Base-by-base conservation (phyloP, 768 basidiomycete genomes). In the Russula earlei region DNA sequence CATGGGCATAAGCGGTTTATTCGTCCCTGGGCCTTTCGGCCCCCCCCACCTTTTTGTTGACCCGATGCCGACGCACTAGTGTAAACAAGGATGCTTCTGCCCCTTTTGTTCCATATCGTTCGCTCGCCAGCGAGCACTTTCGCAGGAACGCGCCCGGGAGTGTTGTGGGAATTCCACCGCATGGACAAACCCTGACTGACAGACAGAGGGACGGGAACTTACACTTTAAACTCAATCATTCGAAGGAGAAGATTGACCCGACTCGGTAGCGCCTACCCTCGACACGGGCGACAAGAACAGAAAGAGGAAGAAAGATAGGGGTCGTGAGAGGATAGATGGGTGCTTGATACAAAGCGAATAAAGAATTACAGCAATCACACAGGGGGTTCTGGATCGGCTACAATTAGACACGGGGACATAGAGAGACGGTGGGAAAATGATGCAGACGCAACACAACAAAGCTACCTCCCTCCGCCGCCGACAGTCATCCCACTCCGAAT, bases 361-460 rank as follows among this genome's bases (percentile, higher is more conserved):
- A 66, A 62, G 71, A 71, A n/a, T n/a, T 10, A 31, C 66, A 69
- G 60, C 64, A 69, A 63, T 65, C 56, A 68, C 54, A 60, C 19
- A 38, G 40, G 20, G 34, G 34, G 34, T 54, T 65, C 63, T 64
- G 33, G 57, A 50, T 47, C 56, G 44, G 46, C 56, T 58, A 51
- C 48, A 59, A 61, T 54, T 59, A 51, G 47, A 60, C 40, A 9
- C 20, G 33, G 25, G 27, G 19, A 42, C 24, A 25, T n/a, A 46
- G 49, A 55, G n/a, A 31, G 43, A 47, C 9, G 19, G 27, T 29
- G 34, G 24, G 37, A 20, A 49, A 53, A 29, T 20, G 58, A 66
- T 8, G 49, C 67, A 62, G 45, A 60, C 41, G 29, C 10, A 36
- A 36, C 36, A 50, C 17, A 24, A 51, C 51, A 19, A 17, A 17